Percentiles rank a stretch among this genome's conserved stretches.
These are phyloP conservation scores for Cenchrus purpureus DNA, from an alignment of 176 grass and related monocot species.

Conservation along the genomic window DNA sequence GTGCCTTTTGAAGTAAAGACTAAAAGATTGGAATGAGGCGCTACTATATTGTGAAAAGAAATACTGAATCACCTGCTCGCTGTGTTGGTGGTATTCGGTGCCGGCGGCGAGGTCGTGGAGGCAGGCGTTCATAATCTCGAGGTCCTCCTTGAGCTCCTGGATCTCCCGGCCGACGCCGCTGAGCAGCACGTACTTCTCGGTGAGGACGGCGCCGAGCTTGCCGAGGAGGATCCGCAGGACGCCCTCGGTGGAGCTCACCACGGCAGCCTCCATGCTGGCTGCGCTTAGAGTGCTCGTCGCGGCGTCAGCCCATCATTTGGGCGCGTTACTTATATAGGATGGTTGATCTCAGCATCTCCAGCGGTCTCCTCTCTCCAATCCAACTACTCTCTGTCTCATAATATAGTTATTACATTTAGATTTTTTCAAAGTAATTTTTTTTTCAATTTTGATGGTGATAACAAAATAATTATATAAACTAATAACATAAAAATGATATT, in stretches of 20 bases:
- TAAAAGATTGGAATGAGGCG: too few species aligned
- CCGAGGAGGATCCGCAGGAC: not conserved
- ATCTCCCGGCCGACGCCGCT: not conserved
- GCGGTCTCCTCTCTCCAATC: too few species aligned
- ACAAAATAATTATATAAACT: too few species aligned
- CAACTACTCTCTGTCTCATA: too few species aligned
- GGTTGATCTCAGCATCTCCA: too few species aligned
- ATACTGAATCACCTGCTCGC: not conserved
- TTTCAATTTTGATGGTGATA: too few species aligned
- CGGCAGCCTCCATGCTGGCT: conserved; percentile 2
- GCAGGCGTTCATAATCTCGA: conserved; percentile 37
- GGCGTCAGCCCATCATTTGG: not conserved
- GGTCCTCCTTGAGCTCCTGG: conserved; percentile 35
- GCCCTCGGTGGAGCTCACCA: not conserved
- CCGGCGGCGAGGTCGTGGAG: not conserved
- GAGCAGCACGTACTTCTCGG: conserved; percentile 6
- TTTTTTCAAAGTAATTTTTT: too few species aligned
- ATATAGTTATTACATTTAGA: too few species aligned
- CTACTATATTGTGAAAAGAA: not conserved
- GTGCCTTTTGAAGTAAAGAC: too few species aligned
- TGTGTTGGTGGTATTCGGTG: not conserved
- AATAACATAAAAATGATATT: too few species aligned
- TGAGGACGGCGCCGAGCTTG: not conserved
- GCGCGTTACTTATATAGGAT: not conserved
- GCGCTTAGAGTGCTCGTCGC: too few species aligned